Conservation (phyloP, 805 yeast genomes). For the Lachancea waltii region DNA sequence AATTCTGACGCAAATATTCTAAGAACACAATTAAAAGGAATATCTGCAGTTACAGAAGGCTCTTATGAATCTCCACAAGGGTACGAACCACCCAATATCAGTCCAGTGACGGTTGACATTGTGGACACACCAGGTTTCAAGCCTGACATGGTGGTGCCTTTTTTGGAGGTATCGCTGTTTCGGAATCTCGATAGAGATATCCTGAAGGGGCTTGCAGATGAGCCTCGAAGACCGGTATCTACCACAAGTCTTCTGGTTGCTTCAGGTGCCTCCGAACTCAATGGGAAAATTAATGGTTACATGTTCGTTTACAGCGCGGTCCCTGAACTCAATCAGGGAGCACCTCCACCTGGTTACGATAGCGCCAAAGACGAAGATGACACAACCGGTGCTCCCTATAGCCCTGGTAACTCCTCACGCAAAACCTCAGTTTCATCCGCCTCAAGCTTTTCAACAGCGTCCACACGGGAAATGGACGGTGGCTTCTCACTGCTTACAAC, state of each 20-base stretch:
- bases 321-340: constrained; percentile 41
- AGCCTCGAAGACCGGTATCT: constrained; percentile 53
- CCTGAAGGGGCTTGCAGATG: constrained; percentile 54
- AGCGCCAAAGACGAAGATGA: neutral
- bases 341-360: constrained; percentile 52
- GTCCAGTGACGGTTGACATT: constrained; percentile 61
- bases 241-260: constrained; percentile 68
- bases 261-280: constrained; percentile 71
- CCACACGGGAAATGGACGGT: constrained; percentile 18
- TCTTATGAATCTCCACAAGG: neutral
- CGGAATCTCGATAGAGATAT: constrained; percentile 53
- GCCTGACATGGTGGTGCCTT: constrained; percentile 63
- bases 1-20: constrained; percentile 16
- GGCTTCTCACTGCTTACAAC: constrained; percentile 33
- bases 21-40: constrained; percentile 7
- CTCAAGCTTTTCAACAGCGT: constrained; percentile 9
- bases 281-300: constrained; percentile 72
- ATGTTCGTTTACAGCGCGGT: constrained; percentile 62
- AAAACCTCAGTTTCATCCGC: constrained; percentile 16
- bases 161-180: constrained; percentile 64
- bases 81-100: constrained; percentile 43
- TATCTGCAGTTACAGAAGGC: neutral
- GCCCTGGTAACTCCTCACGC: neutral
- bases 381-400: neutral
- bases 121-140: constrained; percentile 72